Percentiles rank a stretch among this genome's conserved stretches.
phyloP scores from a whole-genome alignment of 352 stramenopile genomes.

The Globisporangium cylindrosporum region DNA sequence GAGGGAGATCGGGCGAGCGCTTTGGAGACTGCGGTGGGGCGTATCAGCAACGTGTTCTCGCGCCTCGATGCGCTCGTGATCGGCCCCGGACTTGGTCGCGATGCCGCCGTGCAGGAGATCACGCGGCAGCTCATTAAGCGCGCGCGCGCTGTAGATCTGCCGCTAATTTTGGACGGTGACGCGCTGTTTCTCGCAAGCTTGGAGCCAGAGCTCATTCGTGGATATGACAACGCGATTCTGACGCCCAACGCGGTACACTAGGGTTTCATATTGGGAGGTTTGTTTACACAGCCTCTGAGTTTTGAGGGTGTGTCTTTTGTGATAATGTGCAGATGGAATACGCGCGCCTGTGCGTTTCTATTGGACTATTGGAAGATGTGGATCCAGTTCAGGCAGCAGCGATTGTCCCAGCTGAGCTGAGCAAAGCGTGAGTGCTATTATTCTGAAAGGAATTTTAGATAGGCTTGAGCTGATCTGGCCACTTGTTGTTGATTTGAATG shows the following conservation, averaged over 20 bases:
- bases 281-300: too few species aligned
- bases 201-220: constrained; percentile 56
- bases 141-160: constrained; percentile 67
- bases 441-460: too few species aligned
- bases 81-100: constrained; percentile 92
- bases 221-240: constrained; percentile 81
- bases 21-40: constrained; percentile 36
- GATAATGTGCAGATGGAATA: constrained; percentile 64
- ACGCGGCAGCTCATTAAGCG: constrained; percentile 60
- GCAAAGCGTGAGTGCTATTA: constrained; percentile 36
- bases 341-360: constrained; percentile 58
- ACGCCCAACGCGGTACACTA: constrained; percentile 90
- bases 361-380: constrained; percentile 35
- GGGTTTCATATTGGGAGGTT: neutral
- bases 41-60: constrained; percentile 54
- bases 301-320: neutral
- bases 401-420: constrained; percentile 50
- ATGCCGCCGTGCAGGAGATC: constrained; percentile 84
- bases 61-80: constrained; percentile 85
- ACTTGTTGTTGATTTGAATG: neutral
- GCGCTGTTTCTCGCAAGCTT: constrained; percentile 89
- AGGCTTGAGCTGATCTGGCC: neutral
- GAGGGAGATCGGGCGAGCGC: constrained; percentile 14
- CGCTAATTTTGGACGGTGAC: constrained; percentile 95
- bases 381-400: constrained; percentile 48